Base-by-base conservation (phyloP, 2,329 filamentous ascomycete species). In the Daldinia eschscholtzii region DNA sequence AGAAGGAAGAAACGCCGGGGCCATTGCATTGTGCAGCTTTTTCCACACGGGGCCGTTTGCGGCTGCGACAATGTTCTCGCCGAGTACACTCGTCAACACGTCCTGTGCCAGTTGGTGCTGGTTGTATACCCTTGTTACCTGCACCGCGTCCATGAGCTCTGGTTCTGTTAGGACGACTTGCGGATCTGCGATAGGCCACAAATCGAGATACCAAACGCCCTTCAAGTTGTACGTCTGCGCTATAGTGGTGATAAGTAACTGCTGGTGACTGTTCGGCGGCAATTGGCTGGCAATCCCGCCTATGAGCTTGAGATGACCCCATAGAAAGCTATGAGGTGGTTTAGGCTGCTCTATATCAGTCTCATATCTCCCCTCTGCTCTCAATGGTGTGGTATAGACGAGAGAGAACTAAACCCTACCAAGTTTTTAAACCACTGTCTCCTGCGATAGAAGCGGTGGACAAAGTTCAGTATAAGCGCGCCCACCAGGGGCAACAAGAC, bases 131-230 rank as follows among this genome's bases (percentile, higher is more conserved):
- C 71, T 71, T 2, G 74, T 75, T 12, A 71, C 70, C 6, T 69
- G 61, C 3, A 77, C 66, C 20, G 75, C 61, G 26, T 76, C 74
- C 37, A 73, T 70, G 18, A 75, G 67, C 4, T 73, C 73, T 1
- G 77, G 77, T 5, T 73, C 74, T 6, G 73, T 64, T 42, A 79
- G 57, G 35, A 77, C 67, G 26, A 74, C 68, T 30, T 78, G 75
- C 9, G 71, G 67, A n/a, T 72, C 69, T 42, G 68, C 70, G 23
- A 79, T 72, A n/a, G 77, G 76, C 41, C 74, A 77, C 6, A 77
- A 30, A 56, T 80, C 78, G 50, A 80, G 67, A 52, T 79, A 80
- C 48, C 78, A 76, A 15, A 80, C 74, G 23, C 76, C 77, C 0
- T 75, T 73, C 6, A 80, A 68, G 20, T 73, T 61, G 30, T 71